Base-by-base conservation (phyloP, 768 basidiomycete genomes). In the Phaeotremella skinneri region DNA sequence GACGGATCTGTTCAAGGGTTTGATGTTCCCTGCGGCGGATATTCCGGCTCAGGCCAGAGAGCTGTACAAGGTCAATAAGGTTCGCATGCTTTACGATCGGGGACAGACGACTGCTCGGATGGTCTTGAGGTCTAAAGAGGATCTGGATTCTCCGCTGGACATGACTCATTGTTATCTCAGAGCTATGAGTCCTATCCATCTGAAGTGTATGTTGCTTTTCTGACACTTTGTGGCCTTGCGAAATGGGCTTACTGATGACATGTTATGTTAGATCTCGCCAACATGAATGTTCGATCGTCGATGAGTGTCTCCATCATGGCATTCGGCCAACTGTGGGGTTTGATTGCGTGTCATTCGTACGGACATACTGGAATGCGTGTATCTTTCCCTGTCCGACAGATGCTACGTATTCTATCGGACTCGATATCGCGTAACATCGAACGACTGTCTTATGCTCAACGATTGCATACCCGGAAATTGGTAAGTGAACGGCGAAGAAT, bases 241-340 rank as follows among this genome's bases (percentile, higher is more conserved):
- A 32, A 25, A 45, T 50, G 31, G 64, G 41, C 32, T 20, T 57
- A 29, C 54, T 48, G 49, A 23, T 30, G 17, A 7, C 30, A 27
- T 7, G 37, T 20, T 30, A 25, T 3, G 20, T 11, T 61, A 86
- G 87, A 89, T 77, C 80, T 89, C 37, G 83, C 81, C 29, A 89
- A 90, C 68, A 89, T 91, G 88, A 85, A 84, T 34, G 88, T 90
- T 0, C 82, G 87, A 37, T 86, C 88, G 1, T 88, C 87, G 5
- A 90, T 90, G 88, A 89, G 87, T n/a, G 82, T 90, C 47, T 89
- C 87, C 4, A 87, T 90, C 65, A 82, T 87, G 76, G 86, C 87
- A 0, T 91, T 89, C 65, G 87, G 85, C 29, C 80, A 83, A 20
- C 78, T 90, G 1, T 91, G 89, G 89, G 89, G 89, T 34, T 80